phyloP scores from a whole-genome alignment of 768 basidiomycete species.

The Suillus plorans region DNA sequence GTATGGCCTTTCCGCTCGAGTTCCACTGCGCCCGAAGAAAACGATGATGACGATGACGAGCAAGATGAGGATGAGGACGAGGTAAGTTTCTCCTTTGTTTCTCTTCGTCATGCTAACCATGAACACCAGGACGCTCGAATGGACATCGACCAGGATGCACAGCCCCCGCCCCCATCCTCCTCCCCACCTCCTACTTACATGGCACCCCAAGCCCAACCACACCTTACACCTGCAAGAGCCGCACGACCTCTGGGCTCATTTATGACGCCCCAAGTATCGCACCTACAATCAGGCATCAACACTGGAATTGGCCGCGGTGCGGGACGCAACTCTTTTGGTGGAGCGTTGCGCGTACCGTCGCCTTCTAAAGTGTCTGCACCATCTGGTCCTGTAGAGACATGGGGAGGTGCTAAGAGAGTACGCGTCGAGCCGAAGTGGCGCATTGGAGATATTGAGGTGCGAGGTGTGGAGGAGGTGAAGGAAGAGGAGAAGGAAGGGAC shows the following conservation, averaged over 20 bases:
- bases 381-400: conserved; percentile 33
- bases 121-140: not conserved
- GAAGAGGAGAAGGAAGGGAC: conserved; percentile 10
- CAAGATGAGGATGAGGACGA: conserved; percentile 22
- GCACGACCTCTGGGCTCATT: conserved; percentile 36
- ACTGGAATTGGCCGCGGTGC: conserved; percentile 13
- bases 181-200: not conserved
- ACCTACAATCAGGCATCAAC: conserved; percentile 4
- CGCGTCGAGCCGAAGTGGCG: conserved; percentile 53
- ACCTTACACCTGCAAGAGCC: conserved; percentile 11
- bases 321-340: conserved; percentile 44
- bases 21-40: conserved; percentile 21
- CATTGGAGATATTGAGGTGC: conserved; percentile 45
- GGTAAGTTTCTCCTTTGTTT: conserved; percentile 2
- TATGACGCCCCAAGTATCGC: conserved; percentile 56
- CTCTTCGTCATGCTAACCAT: not conserved
- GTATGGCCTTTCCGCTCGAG: conserved; percentile 30
- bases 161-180: conserved; percentile 1
- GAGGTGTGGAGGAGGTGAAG: not conserved
- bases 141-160: conserved; percentile 2
- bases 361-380: conserved; percentile 10
- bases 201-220: not conserved
- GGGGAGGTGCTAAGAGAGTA: conserved; percentile 35
- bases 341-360: conserved; percentile 10
- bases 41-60: conserved; percentile 18